phyloP scores from a whole-genome alignment of 2,329 filamentous ascomycete genomes.

The Penicillium thymicola region DNA sequence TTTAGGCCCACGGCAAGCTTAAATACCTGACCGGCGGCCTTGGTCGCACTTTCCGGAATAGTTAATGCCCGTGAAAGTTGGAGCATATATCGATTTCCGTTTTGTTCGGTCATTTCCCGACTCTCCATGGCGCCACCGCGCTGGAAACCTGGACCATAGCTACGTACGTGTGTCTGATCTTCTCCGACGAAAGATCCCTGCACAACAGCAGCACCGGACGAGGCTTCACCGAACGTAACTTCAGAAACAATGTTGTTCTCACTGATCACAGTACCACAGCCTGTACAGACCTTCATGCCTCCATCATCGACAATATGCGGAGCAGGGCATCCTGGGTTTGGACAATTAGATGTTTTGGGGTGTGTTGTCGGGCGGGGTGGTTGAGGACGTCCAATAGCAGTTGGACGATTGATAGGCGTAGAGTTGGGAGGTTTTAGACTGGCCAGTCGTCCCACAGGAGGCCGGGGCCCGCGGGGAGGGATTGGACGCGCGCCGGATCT shows the following conservation, averaged over 20 bases:
- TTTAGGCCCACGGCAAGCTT: conserved; percentile 71
- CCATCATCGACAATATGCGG: conserved; percentile 48
- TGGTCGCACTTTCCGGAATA: conserved; percentile 59
- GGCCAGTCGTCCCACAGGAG: conserved; percentile 39
- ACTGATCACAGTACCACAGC: conserved; percentile 79
- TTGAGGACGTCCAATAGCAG: conserved; percentile 30
- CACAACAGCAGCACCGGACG: conserved; percentile 80
- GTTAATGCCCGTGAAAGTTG: conserved; percentile 41
- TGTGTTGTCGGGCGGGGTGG: conserved; percentile 34
- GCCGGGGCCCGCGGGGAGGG: conserved; percentile 23
- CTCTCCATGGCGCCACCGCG: conserved; percentile 49
- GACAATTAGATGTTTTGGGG: conserved; percentile 42
- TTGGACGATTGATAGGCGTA: conserved; percentile 39
- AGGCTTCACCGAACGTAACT: conserved; percentile 83
- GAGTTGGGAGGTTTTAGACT: conserved; percentile 39
- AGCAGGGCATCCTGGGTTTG: conserved; percentile 45
- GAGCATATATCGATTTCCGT: conserved; percentile 44
- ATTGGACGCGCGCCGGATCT: conserved; percentile 35
- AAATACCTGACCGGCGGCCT: conserved; percentile 68
- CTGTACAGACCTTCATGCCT: conserved; percentile 63
- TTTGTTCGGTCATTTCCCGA: conserved; percentile 48
- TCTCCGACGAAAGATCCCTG: conserved; percentile 86
- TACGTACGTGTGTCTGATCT: conserved; percentile 75
- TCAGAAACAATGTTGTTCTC: conserved; percentile 90
- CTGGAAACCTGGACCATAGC: conserved; percentile 49